Evolutionary conservation across 306 rosid species (phyloP).

Genomic region (barrel medic (Medicago truncatula)): DNA sequence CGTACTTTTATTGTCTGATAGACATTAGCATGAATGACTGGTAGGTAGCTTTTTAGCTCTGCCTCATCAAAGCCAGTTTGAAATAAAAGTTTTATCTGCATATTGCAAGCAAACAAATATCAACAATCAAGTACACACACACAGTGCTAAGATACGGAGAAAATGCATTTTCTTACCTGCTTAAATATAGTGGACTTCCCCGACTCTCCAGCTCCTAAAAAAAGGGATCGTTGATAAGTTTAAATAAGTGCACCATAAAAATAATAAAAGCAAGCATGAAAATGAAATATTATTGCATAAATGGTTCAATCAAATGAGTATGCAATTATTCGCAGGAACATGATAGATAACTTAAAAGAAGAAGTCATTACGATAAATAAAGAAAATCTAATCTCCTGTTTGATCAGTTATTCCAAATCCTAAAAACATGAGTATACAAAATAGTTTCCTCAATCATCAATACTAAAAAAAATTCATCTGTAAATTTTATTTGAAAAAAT

Average conservation of each 20-base stretch:
- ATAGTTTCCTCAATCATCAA: neutral
- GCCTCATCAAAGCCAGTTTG: conserved; percentile 98
- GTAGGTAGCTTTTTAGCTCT: conserved; percentile 86
- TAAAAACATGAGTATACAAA: conserved; percentile 1
- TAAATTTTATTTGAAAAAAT: neutral
- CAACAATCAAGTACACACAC: conserved; percentile 24
- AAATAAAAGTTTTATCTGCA: conserved; percentile 94
- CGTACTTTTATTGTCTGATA: conserved; percentile 99
- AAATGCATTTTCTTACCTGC: conserved; percentile 65
- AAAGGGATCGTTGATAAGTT: conserved; percentile 22
- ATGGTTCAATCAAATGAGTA: conserved; percentile 33
- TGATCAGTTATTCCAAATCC: conserved; percentile 25
- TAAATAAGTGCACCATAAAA: conserved; percentile 21
- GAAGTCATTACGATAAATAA: neutral
- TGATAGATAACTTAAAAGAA: conserved; percentile 6
- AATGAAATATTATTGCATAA: neutral
- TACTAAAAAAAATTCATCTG: conserved; percentile 9
- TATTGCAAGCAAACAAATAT: conserved; percentile 27
- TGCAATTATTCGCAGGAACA: neutral
- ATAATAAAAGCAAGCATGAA: conserved; percentile 7
- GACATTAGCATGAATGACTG: conserved; percentile 97
- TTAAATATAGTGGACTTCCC: conserved; percentile 97
- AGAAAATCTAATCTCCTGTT: neutral
- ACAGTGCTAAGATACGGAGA: conserved; percentile 21
- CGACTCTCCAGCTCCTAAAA: conserved; percentile 89